These are phyloP conservation scores for Linanthus parryae DNA, from an alignment of 148 eudicot species.

Conservation along the genomic window DNA sequence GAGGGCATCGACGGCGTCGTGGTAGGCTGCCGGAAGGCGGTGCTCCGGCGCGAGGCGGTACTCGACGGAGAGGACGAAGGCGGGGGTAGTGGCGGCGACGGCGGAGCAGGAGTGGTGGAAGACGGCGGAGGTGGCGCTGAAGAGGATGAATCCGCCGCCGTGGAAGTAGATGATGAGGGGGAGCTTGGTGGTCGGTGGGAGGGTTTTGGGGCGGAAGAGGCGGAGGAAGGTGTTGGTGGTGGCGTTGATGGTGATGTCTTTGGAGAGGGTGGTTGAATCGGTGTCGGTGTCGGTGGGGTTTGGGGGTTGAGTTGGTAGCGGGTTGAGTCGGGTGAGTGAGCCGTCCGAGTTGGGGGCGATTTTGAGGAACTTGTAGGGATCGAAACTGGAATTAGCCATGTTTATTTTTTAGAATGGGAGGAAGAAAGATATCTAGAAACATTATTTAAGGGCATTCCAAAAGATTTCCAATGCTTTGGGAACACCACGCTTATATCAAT, in stretches of 20 bases:
- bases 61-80: conserved; percentile 58
- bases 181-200: conserved; percentile 24
- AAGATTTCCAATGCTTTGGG: no score
- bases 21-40: conserved; percentile 83
- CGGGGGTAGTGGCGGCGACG: conserved; percentile 33
- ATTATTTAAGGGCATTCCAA: no score
- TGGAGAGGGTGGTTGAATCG: conserved; percentile 30
- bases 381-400: conserved; percentile 13
- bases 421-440: background rate
- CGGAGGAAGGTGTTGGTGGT: conserved; percentile 52
- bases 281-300: conserved; percentile 2
- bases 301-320: conserved; percentile 25
- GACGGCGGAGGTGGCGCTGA: conserved; percentile 37
- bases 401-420: background rate
- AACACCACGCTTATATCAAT: no score
- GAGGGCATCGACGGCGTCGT: conserved; percentile 75
- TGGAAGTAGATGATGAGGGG: conserved; percentile 67
- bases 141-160: conserved; percentile 74
- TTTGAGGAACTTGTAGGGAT: conserved; percentile 54
- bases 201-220: conserved; percentile 45
- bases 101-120: conserved; percentile 46
- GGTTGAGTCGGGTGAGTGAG: conserved; percentile 36
- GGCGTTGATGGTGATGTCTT: conserved; percentile 56
- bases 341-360: conserved; percentile 67
- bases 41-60: conserved; percentile 80